Base-by-base conservation (phyloP, 192 early-diverging fungal species). In the Phycomyces blakesleeanus region DNA sequence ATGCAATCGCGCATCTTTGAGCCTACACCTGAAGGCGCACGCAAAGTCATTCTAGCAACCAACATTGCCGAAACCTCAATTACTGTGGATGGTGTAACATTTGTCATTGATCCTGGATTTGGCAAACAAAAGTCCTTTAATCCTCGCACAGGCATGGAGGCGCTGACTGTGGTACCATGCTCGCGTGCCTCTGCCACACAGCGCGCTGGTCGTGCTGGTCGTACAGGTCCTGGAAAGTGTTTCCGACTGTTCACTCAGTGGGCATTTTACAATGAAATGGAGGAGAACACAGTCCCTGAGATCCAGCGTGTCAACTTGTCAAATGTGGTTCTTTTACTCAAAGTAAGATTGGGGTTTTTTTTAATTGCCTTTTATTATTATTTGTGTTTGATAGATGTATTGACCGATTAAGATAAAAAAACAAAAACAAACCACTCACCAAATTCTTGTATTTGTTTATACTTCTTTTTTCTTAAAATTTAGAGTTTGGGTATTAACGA, bases 61-160 rank as follows among this genome's bases (percentile, higher is more conserved):
- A 99, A 99, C 75, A 97, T 99, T 83, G 97, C 97, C 5, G 97
- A 99, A 71, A 99, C 97, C 0, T 93, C 90, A 1, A 95, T 99
- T 65, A 99, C 97, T 0, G 92, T 96, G 40, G 94, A 99, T 67
- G 96, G 97, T 40, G 89, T 99, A 38, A 82, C 91, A 15, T 99
- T 89, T 80, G 97, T 99, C 21, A 94, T 99, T 53, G 97, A 99
- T 70, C 94, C 97, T 7, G 97, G 97, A 0, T 97, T 98, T 77
- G 90, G 88, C 55, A 99, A 99, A 82, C 91, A 96, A 75, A 92
- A 93, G 67, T 85, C 88, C 20, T 99, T 96, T 74, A 96, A 97
- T 61, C 91, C 96, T 53, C 88, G 91, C 56, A 83, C 88, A 4
- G 93, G 93, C 14, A 98, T 99, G 95, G 96, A 99, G 76, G 93